A percentile compares a stretch with the other conserved stretches of the same genome.
phyloP scores from a whole-genome alignment of 2,329 filamentous ascomycete genomes.

The Leptodontidium sp. region DNA sequence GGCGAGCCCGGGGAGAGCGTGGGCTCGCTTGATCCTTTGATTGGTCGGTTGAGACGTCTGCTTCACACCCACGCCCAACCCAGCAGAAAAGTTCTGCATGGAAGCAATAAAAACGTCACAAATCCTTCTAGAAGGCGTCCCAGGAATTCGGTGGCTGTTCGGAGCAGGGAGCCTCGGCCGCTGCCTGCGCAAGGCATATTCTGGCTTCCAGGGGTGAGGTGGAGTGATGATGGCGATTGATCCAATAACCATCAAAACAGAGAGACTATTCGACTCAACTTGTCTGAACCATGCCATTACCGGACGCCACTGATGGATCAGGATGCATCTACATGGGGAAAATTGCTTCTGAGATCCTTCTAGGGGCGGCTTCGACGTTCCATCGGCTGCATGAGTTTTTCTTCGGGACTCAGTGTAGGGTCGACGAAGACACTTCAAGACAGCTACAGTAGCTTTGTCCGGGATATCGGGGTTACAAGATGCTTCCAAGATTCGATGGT shows the following conservation, averaged over 20 bases:
- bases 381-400: background rate
- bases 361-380: slow-evolving; percentile 5
- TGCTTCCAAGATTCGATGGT: background rate
- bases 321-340: background rate
- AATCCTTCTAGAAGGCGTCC: slow-evolving; percentile 25
- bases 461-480: background rate
- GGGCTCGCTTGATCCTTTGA: background rate
- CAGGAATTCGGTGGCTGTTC: background rate
- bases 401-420: background rate
- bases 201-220: background rate
- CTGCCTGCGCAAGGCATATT: background rate
- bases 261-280: background rate
- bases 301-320: background rate
- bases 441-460: background rate
- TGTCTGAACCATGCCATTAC: background rate
- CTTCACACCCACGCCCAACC: slow-evolving; percentile 9
- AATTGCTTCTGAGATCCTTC: slow-evolving; percentile 6
- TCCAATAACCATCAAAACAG: background rate
- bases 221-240: slow-evolving; percentile 2
- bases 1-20: slow-evolving; percentile 15
- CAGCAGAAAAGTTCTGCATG: slow-evolving; percentile 11
- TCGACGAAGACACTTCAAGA: background rate
- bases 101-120: slow-evolving; percentile 5
- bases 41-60: slow-evolving; percentile 8
- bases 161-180: slow-evolving; percentile 3